Evolutionary conservation across 2,329 filamentous ascomycete genomes (phyloP).

Genomic region (Colletotrichum agaves): DNA sequence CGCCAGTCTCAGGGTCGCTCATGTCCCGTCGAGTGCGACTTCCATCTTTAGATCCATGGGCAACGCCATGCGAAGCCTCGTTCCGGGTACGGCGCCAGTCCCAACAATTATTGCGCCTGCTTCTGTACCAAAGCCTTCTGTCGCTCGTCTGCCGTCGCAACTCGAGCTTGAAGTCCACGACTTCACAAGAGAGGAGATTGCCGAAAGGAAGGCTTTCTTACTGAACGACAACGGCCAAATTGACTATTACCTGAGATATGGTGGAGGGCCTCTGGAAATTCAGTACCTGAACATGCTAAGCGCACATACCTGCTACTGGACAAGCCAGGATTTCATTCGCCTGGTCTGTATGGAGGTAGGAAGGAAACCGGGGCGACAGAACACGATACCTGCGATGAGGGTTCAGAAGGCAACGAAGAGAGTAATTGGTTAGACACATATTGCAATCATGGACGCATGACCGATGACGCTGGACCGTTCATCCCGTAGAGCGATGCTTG

Average conservation of each 20-base stretch:
- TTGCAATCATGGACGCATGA: background rate
- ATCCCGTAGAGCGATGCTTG: background rate
- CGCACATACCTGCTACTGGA: slow-evolving; percentile 96
- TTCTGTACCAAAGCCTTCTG: slow-evolving; percentile 48
- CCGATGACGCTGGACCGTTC: background rate
- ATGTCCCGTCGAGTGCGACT: slow-evolving; percentile 78
- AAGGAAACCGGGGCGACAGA: slow-evolving; percentile 72
- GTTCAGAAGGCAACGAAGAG: slow-evolving; percentile 63
- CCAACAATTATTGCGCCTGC: slow-evolving; percentile 32
- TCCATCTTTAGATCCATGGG: slow-evolving; percentile 74
- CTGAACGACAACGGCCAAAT: slow-evolving; percentile 98
- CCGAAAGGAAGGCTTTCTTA: slow-evolving; percentile 86
- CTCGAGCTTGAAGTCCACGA: slow-evolving; percentile 97
- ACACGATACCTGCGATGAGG: slow-evolving; percentile 67
- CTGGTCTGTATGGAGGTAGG: slow-evolving; percentile 92
- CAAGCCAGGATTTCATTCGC: slow-evolving; percentile 85
- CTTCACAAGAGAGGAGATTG: slow-evolving; percentile 91
- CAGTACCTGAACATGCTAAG: slow-evolving; percentile 98
- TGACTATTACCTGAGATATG: slow-evolving; percentile 87
- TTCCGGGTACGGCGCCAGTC: slow-evolving; percentile 59
- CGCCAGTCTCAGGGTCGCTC: slow-evolving; percentile 77
- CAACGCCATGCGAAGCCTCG: slow-evolving; percentile 70
- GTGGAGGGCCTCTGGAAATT: slow-evolving; percentile 88
- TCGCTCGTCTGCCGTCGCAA: slow-evolving; percentile 66
- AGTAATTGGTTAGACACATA: background rate